Evolutionary conservation across 495 filamentous ascomycete genomes (phyloP).

Genomic region (Sordaria brevicollis): DNA sequence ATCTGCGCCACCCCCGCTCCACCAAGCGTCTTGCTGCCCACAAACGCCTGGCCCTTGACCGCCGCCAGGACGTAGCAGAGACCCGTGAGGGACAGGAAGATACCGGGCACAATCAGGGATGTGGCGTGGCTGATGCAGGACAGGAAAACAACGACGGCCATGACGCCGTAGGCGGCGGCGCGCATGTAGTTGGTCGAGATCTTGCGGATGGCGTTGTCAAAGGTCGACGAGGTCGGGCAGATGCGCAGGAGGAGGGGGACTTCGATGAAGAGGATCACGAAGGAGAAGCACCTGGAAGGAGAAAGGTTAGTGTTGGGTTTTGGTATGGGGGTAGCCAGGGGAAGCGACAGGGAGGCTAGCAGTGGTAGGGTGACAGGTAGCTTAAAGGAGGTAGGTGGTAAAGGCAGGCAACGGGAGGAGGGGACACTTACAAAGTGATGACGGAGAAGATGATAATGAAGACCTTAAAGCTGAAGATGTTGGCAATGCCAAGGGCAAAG

Average conservation of each 20-base stretch:
- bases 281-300: constrained; percentile 54
- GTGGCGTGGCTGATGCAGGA: constrained; percentile 53
- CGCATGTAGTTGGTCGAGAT: constrained; percentile 97
- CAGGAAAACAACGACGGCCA: constrained; percentile 77
- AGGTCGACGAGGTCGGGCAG: constrained; percentile 84
- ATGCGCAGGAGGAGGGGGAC: constrained; percentile 94
- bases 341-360: neutral
- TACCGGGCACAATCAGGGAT: constrained; percentile 75
- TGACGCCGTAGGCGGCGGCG: constrained; percentile 73
- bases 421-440: constrained; percentile 65
- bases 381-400: constrained; percentile 69
- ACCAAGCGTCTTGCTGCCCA: constrained; percentile 93
- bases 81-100: constrained; percentile 67
- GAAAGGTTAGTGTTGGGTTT: constrained; percentile 5
- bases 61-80: constrained; percentile 77
- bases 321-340: neutral
- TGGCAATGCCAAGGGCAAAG: constrained; percentile 88
- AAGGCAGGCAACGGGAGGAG: constrained; percentile 28
- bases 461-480: constrained; percentile 58
- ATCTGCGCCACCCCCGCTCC: constrained; percentile 93
- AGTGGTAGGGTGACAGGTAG: neutral
- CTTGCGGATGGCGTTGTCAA: constrained; percentile 82
- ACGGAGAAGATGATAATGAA: constrained; percentile 72
- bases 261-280: constrained; percentile 93
- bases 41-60: constrained; percentile 85